phyloP scores from a whole-genome alignment of 2,329 filamentous ascomycete genomes.

The Domatiomyces catenatus region DNA sequence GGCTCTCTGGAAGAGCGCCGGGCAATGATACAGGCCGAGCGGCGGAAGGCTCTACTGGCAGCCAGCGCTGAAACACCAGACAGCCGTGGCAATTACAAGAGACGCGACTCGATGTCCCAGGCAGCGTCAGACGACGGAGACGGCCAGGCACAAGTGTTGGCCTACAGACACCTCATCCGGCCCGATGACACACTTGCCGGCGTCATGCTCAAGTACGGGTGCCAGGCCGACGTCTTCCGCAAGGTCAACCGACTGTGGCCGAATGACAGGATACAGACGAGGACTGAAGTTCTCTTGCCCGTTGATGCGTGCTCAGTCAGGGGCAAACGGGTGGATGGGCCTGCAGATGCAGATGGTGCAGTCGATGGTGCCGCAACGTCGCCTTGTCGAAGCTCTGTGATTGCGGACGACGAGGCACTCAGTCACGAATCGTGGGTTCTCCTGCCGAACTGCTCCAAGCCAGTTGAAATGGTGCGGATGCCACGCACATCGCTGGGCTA shows the following conservation, averaged over 20 bases:
- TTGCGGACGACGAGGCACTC: slow-evolving; percentile 49
- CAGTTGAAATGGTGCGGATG: slow-evolving; percentile 74
- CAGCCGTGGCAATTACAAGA: slow-evolving; percentile 27
- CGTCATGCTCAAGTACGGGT: slow-evolving; percentile 78
- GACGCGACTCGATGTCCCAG: slow-evolving; percentile 30
- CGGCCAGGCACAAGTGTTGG: slow-evolving; percentile 55
- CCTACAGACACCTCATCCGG: slow-evolving; percentile 78
- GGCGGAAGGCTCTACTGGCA: slow-evolving; percentile 30
- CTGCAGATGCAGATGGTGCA: slow-evolving; percentile 7
- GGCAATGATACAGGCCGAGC: slow-evolving; percentile 33
- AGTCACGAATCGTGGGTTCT: slow-evolving; percentile 80
- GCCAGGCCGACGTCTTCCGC: slow-evolving; percentile 64
- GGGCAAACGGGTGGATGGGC: slow-evolving; percentile 17
- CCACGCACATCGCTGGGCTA: slow-evolving; percentile 69
- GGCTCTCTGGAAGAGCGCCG: slow-evolving; percentile 31
- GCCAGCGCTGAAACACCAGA: slow-evolving; percentile 27
- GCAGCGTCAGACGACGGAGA: slow-evolving; percentile 19
- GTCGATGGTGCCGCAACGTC: slow-evolving; percentile 4
- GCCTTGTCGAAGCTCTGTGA: slow-evolving; percentile 5
- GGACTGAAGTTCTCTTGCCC: slow-evolving; percentile 66
- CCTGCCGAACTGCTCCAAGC: slow-evolving; percentile 53
- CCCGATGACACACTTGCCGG: slow-evolving; percentile 78
- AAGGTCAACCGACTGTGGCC: slow-evolving; percentile 92
- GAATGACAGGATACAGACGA: slow-evolving; percentile 73
- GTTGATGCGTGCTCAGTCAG: slow-evolving; percentile 80